phyloP scores from a whole-genome alignment of 148 eudicot genomes.

The Fagopyrum esculentum region DNA sequence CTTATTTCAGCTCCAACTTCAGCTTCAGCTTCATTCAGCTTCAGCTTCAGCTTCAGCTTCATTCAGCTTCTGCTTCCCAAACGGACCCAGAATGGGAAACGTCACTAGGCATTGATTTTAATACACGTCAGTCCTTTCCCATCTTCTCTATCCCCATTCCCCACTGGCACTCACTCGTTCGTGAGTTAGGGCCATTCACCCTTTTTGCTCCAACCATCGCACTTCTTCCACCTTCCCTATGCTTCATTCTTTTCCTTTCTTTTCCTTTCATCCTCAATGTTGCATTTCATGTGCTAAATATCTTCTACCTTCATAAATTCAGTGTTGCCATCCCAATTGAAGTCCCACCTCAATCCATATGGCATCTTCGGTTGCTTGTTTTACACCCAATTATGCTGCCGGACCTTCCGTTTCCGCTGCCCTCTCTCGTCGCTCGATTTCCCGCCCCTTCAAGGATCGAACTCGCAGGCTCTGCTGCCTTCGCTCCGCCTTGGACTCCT shows the following conservation, averaged over 20 bases:
- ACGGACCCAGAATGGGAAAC: conserved; percentile 1
- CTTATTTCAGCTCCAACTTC: no score
- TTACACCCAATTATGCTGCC: conserved; percentile 38
- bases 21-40: no score
- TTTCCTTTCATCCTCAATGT: not conserved
- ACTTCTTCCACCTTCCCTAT: not conserved
- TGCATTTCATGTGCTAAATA: not conserved
- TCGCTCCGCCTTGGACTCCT: conserved; percentile 70
- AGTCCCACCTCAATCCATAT: conserved; percentile 7
- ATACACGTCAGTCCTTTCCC: not conserved
- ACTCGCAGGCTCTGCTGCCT: conserved; percentile 26
- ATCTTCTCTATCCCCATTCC: not conserved
- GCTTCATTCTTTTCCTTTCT: not conserved
- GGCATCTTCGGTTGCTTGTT: conserved; percentile 34
- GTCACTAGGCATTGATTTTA: not conserved
- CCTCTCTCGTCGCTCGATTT: conserved; percentile 19
- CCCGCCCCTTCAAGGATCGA: conserved; percentile 10
- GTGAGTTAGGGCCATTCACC: not conserved
- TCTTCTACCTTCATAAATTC: conserved; percentile 7
- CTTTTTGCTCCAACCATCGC: not conserved
- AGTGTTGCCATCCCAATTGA: not conserved
- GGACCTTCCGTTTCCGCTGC: conserved; percentile 14
- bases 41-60: no score
- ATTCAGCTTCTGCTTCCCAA: no score
- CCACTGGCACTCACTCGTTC: not conserved